Evolutionary conservation across 2,329 filamentous ascomycete genomes (phyloP).

Genomic region (Aspergillus sp.): DNA sequence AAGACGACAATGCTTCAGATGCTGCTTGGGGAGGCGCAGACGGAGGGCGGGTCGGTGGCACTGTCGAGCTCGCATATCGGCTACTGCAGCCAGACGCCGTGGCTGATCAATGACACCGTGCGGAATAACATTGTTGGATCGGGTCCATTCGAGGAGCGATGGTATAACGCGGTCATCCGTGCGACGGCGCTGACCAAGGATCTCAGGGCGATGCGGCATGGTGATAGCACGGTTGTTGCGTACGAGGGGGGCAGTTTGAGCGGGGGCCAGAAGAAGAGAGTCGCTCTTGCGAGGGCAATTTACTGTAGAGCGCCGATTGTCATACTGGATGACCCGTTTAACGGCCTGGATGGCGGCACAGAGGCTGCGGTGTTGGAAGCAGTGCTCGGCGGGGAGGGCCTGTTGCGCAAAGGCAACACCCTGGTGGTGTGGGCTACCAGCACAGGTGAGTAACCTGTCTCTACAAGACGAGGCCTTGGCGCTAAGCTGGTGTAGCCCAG

Average conservation of each 20-base stretch:
- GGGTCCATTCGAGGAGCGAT: neutral
- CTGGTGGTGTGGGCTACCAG: neutral
- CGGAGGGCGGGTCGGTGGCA: neutral
- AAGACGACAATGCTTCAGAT: neutral
- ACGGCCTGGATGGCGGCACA: neutral
- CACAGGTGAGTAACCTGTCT: neutral
- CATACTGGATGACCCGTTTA: neutral
- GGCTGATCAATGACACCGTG: neutral
- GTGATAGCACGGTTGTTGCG: neutral
- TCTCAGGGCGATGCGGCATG: neutral
- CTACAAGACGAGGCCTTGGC: neutral
- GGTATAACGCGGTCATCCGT: neutral
- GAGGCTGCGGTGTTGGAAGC: neutral
- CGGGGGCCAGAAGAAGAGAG: neutral
- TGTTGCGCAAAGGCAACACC: neutral
- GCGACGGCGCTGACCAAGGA: neutral
- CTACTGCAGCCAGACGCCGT: neutral
- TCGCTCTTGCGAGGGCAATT: neutral
- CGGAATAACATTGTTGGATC: neutral
- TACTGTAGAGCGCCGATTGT: neutral
- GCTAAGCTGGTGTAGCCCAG: neutral
- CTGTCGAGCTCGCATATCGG: neutral
- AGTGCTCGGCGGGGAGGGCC: neutral
- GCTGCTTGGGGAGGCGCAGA: neutral
- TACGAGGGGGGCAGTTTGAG: neutral